Base-by-base conservation (phyloP, 129 eudicot genomes). In the Flaveria linearis region DNA sequence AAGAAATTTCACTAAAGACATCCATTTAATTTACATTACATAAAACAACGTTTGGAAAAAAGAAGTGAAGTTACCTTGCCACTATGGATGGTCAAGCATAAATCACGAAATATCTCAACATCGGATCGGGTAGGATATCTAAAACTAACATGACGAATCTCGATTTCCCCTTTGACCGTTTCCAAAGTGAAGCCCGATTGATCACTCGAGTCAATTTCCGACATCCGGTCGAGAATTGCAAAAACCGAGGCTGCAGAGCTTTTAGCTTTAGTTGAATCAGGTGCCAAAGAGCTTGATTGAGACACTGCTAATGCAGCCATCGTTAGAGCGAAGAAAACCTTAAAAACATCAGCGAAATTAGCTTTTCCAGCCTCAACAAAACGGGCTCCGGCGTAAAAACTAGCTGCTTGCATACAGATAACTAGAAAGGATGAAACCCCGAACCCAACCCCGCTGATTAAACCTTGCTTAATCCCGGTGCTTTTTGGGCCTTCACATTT, bases 161-260 rank as follows among this genome's bases (percentile, higher is more conserved):
- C 22, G 20, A 62, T 62, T 14, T 62, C 68, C 20, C 68, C 68
- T 62, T 28, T 62, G 68, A 62, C 68, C 0, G 5, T 62, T 26
- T 62, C 68, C 42, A 5, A 62, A 62, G 68, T 62, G 45, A 62
- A 62, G 7, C 68, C 68, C 43, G 68, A 26, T 13, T 62, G 45
- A 62, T 62, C 43, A 62, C 68, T 62, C 20, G 45, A 42, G 68
- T 62, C 68, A 62, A 62, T 62, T 62, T 62, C 68, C 5, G 68
- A 62, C 43, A 1, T 9, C 15, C 45, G 68, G 45, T 62, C 68
- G 15, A 62, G 68, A 28, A 62, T 62, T 16, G 68, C 68, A 28
- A 62, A 62, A 26, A 62, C 68, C 3, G 68, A 62, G 45, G 30
- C 9, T 7, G 45, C 68, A 14, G 68, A 62, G 43, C 43, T 62